Evolutionary conservation across 257 asterid species (phyloP), one percentile per base, ranked within the genome.

Genomic region (Solanum chilense): DNA sequence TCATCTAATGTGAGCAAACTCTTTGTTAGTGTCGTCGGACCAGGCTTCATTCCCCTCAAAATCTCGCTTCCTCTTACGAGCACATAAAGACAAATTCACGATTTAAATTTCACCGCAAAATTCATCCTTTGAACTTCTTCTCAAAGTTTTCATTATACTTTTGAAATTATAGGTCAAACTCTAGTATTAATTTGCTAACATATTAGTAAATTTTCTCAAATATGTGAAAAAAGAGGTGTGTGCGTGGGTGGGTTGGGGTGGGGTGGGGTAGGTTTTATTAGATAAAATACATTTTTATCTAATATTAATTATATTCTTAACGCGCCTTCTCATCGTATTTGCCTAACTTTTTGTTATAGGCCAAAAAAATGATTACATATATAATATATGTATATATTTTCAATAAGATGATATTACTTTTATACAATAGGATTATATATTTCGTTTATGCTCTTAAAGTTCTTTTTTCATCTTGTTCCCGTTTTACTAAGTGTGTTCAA

Each of bases 1-100:
- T 89, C 94, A 90, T 91, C 92, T 84, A 78, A 76, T 76, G 4
- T 16, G n/a, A 44, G 47, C 71, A 29, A 69, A 69, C 6, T 70
- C 77, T 70, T 70, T 31, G 29, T 70, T 71, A 9, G 35, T 87
- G 95, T 90, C 93, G 91, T 96, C 98, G 98, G 98, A 96, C 99
- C 99, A 96, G 99, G 98, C 99, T 96, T 96, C 99, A 96, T 95
- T 96, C 98, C 98, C 99, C 98, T 93, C 96, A 96, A 94, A 66
- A 69, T 89, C 87, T 88, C 25, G 93, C 95, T 93, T 91, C 95
- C 94, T 89, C 64, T 70, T 20, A 12, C 5, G 39, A 73, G 18
- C 10, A 37, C 3, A 6, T 7, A 37, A 39, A 73, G 7, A 0
- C 2, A 11, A 6, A 20, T 37, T 18, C 18, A 37, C 5, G 15